Evolutionary conservation across 2,329 filamentous ascomycete genomes (phyloP).

Genomic region (Ophiostoma australiae): DNA sequence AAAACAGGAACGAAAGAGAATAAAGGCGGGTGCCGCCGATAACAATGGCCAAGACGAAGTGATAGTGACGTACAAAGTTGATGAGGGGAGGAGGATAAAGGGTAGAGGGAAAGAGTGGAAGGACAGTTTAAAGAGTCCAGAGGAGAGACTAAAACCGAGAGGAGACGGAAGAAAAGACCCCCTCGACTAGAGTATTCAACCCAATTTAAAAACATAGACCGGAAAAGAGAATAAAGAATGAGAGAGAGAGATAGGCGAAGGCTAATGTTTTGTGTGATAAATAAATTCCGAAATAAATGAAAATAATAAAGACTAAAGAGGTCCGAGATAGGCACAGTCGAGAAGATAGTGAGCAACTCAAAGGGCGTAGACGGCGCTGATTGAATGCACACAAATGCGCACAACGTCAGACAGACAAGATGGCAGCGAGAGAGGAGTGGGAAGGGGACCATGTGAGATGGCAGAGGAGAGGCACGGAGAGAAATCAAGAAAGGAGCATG

Average conservation of each 20-base stretch:
- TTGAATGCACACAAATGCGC: neutral
- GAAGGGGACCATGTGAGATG: neutral
- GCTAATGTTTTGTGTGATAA: neutral
- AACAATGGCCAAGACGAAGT: slow-evolving; percentile 10
- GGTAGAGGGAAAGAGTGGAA: neutral
- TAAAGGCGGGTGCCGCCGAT: slow-evolving; percentile 1
- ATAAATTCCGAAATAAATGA: neutral
- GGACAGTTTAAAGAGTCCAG: neutral
- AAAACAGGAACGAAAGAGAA: neutral
- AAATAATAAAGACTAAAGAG: slow-evolving; percentile 15
- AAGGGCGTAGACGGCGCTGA: neutral
- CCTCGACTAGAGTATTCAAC: neutral
- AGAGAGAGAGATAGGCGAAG: neutral
- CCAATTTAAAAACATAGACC: neutral
- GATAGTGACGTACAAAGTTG: neutral
- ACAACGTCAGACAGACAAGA: neutral
- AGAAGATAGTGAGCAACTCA: neutral
- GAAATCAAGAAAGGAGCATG: neutral
- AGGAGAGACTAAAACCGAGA: neutral
- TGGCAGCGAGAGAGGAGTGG: neutral
- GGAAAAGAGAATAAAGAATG: neutral
- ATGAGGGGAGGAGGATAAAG: neutral
- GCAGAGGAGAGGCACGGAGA: neutral
- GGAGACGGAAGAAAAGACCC: neutral
- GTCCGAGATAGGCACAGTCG: slow-evolving; percentile 22